Percentiles rank a stretch among this genome's conserved stretches.
Evolutionary conservation across 1,139 yeast species (phyloP).

Genomic region (Hansenula sp.): DNA sequence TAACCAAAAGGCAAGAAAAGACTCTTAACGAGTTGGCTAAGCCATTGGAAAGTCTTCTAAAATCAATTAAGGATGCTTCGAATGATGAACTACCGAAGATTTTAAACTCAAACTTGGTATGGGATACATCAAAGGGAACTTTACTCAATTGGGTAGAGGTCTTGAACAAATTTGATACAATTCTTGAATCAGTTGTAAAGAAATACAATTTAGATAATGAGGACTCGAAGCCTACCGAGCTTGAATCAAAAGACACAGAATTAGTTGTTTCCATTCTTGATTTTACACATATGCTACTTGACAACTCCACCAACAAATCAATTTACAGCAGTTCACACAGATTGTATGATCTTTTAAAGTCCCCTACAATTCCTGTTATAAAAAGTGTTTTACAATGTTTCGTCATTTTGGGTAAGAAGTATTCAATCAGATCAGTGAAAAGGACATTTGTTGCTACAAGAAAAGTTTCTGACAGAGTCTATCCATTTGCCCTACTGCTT

Average conservation of each 20-base stretch:
- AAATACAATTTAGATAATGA: conserved; percentile 52
- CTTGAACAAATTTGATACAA: conserved; percentile 68
- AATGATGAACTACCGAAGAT: conserved; percentile 18
- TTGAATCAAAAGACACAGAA: conserved; percentile 41
- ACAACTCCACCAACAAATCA: conserved; percentile 63
- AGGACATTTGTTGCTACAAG: conserved; percentile 41
- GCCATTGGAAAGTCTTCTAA: conserved; percentile 15
- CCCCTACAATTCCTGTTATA: conserved; percentile 57
- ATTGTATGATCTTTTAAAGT: conserved; percentile 54
- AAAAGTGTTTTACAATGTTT: conserved; percentile 63
- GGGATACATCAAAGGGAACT: conserved; percentile 74
- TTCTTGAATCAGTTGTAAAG: conserved; percentile 49
- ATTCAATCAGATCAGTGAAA: conserved; percentile 39
- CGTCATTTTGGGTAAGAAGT: conserved; percentile 56
- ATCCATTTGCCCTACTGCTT: conserved; percentile 42
- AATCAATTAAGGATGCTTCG: conserved; percentile 33
- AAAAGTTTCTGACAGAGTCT: conserved; percentile 36
- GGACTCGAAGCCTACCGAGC: conserved; percentile 39
- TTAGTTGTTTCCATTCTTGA: conserved; percentile 49
- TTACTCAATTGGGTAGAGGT: conserved; percentile 74
- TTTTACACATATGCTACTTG: conserved; percentile 61
- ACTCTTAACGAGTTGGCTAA: conserved; percentile 16
- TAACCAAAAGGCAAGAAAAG: conserved; percentile 22
- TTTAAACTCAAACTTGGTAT: conserved; percentile 23
- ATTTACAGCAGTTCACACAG: conserved; percentile 67